Evolutionary conservation across 768 basidiomycete genomes (phyloP).

Genomic region (Rhodocollybia butyracea): DNA sequence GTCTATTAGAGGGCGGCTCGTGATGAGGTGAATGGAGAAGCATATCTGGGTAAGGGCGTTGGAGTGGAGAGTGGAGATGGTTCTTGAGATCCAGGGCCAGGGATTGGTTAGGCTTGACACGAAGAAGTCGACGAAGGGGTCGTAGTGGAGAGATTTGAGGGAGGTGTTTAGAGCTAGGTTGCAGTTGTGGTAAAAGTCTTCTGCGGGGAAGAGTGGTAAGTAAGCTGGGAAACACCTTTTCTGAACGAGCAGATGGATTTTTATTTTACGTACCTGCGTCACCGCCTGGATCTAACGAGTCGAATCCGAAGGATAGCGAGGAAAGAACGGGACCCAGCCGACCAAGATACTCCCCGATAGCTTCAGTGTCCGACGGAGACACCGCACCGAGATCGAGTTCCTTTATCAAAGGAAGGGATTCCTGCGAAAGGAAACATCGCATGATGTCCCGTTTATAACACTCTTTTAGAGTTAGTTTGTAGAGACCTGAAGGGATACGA

Average conservation of each 20-base stretch:
- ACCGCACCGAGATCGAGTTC: constrained; percentile 7
- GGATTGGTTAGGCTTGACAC: not conserved
- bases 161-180: not conserved
- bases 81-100: constrained; percentile 2
- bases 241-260: not conserved
- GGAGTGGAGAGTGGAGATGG: not conserved
- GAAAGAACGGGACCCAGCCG: not conserved
- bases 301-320: constrained; percentile 9
- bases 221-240: not conserved
- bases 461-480: not conserved
- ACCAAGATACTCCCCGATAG: constrained; percentile 7
- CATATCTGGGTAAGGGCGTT: not conserved
- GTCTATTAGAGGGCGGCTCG: not conserved
- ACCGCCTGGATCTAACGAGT: constrained; percentile 12
- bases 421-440: constrained; percentile 4
- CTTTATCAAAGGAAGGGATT: not conserved
- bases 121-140: not conserved
- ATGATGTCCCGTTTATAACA: constrained; percentile 11
- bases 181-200: constrained; percentile 5
- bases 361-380: constrained; percentile 7
- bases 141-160: not conserved
- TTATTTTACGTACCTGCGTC: constrained; percentile 6
- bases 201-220: not conserved
- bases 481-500: not conserved
- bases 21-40: constrained; percentile 2